phyloP scores from a whole-genome alignment of 2,329 filamentous ascomycete genomes.

The Atkinsonella hypoxylon region DNA sequence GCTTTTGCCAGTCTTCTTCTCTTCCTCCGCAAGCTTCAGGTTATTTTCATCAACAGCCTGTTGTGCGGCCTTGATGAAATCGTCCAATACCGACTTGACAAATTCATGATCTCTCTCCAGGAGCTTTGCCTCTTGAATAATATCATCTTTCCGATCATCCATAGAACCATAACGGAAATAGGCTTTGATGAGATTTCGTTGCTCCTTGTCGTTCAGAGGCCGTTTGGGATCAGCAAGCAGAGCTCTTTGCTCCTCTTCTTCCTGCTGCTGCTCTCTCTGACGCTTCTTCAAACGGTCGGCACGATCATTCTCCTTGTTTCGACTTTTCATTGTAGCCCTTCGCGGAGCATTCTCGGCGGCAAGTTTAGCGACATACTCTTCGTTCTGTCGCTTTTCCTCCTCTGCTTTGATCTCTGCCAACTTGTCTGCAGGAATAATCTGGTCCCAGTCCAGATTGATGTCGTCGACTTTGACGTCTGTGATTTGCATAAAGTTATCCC shows the following conservation, averaged over 20 bases:
- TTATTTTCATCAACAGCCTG: constrained; percentile 54
- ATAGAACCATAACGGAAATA: constrained; percentile 87
- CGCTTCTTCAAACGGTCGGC: constrained; percentile 57
- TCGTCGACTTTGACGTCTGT: constrained; percentile 94
- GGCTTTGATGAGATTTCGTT: constrained; percentile 78
- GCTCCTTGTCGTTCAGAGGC: constrained; percentile 86
- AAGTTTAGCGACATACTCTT: constrained; percentile 68
- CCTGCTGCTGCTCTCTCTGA: constrained; percentile 51
- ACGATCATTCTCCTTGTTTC: constrained; percentile 47
- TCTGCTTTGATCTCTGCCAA: constrained; percentile 81
- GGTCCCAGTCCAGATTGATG: constrained; percentile 77
- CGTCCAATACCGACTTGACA: constrained; percentile 61
- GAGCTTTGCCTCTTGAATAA: constrained; percentile 77
- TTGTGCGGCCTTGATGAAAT: constrained; percentile 51
- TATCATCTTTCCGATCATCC: constrained; percentile 76
- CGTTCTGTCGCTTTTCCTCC: constrained; percentile 73
- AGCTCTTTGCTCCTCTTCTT: constrained; percentile 61
- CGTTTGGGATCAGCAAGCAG: constrained; percentile 73
- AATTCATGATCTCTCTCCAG: constrained; percentile 72
- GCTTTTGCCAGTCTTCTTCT: constrained; percentile 69
- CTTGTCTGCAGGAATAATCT: constrained; percentile 92
- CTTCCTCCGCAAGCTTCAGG: constrained; percentile 63
- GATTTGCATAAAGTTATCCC: constrained; percentile 95
- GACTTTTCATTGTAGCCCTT: constrained; percentile 51
- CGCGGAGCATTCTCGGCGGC: constrained; percentile 79